Base-by-base conservation (phyloP, 495 filamentous ascomycete species). In the Aspergillus hancockii region DNA sequence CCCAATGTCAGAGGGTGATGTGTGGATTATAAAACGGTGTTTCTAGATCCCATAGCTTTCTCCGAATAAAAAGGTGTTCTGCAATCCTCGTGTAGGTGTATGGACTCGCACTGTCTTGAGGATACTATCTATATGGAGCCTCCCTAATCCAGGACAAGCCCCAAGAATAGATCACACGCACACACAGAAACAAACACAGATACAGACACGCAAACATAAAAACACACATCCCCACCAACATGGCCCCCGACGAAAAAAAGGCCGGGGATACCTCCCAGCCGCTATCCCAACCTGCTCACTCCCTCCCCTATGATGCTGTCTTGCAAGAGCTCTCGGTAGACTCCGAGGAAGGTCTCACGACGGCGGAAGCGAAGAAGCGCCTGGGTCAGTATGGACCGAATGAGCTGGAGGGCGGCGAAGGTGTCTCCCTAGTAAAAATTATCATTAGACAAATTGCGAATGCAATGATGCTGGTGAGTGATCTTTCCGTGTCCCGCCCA, bases 221-320 rank as follows among this genome's bases (percentile, higher is more conserved):
- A 34, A 25, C 12, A 41, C 14, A 57, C 41, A 34, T 16, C 22
- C 23, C 1, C 9, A 25, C 25, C 59, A 65, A 41, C 72, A 85
- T 73, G 71, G 83, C 71, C 80, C 75, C 40, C 79, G 83, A 68
- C 32, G 38, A 45, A 23, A 52, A 58, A 79, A 83, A 25, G 79
- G 58, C 83, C 70, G 69, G 30, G 12, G 43, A 18, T 22, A 36
- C 63, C 74, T 67, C 30, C 8, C 63, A 63, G 32, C 61, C 59
- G 2, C 69, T 92, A 19, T 83, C 81, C 9, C 71, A 75, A 46
- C 87, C 88, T 8, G 85, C 90, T 16, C 90, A 93, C 65, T 75
- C 83, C 40, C 78, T 93, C 25, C 61, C 81, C 18, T 72, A 66
- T 62, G 71, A 79, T 32, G 70, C 83, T 58, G 74, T 87, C 54